Percentiles rank a stretch among this genome's conserved stretches.
These are phyloP conservation scores for Neurospora tetraspora DNA, from an alignment of 495 filamentous ascomycete genomes.

Conservation along the genomic window DNA sequence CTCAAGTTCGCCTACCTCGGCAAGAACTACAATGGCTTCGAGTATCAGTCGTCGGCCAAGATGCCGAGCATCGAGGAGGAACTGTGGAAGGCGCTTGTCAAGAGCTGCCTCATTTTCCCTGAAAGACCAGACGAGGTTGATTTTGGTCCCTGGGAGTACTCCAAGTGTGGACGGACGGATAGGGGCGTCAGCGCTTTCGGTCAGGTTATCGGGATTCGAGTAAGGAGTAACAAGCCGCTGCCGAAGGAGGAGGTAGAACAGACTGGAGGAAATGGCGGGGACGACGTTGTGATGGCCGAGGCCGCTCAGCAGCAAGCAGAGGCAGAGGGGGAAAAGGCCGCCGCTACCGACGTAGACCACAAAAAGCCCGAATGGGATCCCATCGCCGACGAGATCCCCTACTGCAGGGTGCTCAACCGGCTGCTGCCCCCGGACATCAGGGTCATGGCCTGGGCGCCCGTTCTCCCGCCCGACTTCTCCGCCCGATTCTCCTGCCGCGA, in stretches of 20 bases:
- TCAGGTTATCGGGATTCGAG: slow-evolving; percentile 75
- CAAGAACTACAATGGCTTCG: slow-evolving; percentile 81
- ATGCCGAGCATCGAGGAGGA: slow-evolving; percentile 82
- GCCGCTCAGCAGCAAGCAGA: neutral
- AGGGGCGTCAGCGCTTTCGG: slow-evolving; percentile 92
- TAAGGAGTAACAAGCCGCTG: slow-evolving; percentile 66
- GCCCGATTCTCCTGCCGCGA: slow-evolving; percentile 90
- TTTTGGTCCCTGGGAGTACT: slow-evolving; percentile 77
- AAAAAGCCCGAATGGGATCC: slow-evolving; percentile 51
- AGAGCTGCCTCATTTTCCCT: slow-evolving; percentile 70
- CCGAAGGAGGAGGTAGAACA: slow-evolving; percentile 11
- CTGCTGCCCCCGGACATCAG: slow-evolving; percentile 83
- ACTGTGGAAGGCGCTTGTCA: slow-evolving; percentile 79
- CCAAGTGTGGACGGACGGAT: slow-evolving; percentile 90
- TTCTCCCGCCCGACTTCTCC: slow-evolving; percentile 67
- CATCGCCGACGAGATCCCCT: slow-evolving; percentile 71
- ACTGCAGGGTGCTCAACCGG: slow-evolving; percentile 70
- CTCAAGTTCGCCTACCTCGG: slow-evolving; percentile 93
- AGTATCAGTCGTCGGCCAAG: slow-evolving; percentile 57
- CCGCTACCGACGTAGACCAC: neutral
- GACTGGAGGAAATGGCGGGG: neutral
- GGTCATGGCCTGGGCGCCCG: slow-evolving; percentile 86
- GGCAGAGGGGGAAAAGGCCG: neutral
- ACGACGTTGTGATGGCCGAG: neutral
- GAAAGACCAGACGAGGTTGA: slow-evolving; percentile 44